Base-by-base conservation (phyloP, 257 asterid species). In the Solanum stenotomum region DNA sequence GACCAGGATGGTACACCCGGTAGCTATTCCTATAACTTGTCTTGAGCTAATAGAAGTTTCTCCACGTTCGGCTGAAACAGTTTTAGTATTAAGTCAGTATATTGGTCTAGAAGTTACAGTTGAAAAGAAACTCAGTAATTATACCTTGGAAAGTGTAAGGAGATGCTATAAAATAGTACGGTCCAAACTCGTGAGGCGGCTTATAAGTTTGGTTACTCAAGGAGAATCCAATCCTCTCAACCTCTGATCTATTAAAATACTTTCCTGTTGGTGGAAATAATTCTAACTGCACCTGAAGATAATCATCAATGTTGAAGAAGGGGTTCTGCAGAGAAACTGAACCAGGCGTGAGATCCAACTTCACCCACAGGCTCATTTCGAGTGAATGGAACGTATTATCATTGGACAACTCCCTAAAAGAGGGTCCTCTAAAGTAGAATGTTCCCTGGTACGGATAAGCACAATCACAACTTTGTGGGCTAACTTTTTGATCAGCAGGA, bases 321-420 rank as follows among this genome's bases (percentile, higher is more conserved):
- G 96, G 97, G 87, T 94, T 94, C 92, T 95, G 98, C 74, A 95
- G 88, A 38, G 96, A 94, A 85, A 95, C 94, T 10, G 98, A 96
- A 68, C 99, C 98, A 0, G 98, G 98, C 2, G 95, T 90, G 83
- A 95, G 98, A 67, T 87, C 93, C 61, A 97, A 93, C 81, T 95
- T 95, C 85, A 92, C 90, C 98, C 99, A 95, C 75, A 97, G 92
- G 93, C 98, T 95, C 98, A 95, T 94, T 90, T 97, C 98, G 83
- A 95, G 90, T 77, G 94, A 91, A 88, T 97, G 98, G 90, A 96
- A 95, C 86, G 94, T 72, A 86, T 95, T 95, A 20, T 89, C 95
- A 83, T 94, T 96, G 3, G 99, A 94, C 71, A 97, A 88, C 83
- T 97, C 99, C 87, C 99, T 91, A 90, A 96, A 96, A 46, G 93